A percentile compares a stretch with the other conserved stretches of the same genome.
phyloP scores from a whole-genome alignment of 345 rosid genomes.

The Cardiospermum halicacabum region DNA sequence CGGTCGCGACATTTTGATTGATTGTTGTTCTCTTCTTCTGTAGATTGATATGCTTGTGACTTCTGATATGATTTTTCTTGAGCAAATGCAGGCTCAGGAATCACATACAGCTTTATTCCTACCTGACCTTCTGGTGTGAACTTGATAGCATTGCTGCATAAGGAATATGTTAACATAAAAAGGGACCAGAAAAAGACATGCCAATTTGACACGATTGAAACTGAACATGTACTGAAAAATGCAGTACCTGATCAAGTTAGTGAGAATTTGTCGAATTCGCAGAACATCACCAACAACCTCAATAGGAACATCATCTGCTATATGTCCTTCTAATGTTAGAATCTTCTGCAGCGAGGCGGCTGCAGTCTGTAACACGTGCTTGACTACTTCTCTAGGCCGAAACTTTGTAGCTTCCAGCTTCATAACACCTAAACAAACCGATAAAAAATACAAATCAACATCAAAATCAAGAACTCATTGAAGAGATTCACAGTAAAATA shows the following conservation, averaged over 20 bases:
- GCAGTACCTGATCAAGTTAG: constrained; percentile 84
- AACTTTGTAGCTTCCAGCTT: constrained; percentile 93
- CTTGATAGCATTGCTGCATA: constrained; percentile 83
- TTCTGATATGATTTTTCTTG: constrained; percentile 34
- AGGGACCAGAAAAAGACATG: background rate
- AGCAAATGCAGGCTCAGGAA: constrained; percentile 56
- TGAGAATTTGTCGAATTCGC: constrained; percentile 90
- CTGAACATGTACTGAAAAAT: background rate
- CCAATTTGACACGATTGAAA: background rate
- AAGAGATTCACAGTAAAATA: background rate
- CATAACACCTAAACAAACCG: constrained; percentile 66
- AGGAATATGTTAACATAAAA: background rate
- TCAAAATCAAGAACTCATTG: background rate
- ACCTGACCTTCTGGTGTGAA: constrained; percentile 94
- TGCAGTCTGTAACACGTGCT: constrained; percentile 92
- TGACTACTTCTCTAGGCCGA: constrained; percentile 88
- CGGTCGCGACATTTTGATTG: constrained; percentile 26
- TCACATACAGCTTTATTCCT: constrained; percentile 68
- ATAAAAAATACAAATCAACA: background rate
- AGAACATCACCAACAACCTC: constrained; percentile 96
- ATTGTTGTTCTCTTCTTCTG: constrained; percentile 27
- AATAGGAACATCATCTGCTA: constrained; percentile 84
- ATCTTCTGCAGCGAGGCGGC: constrained; percentile 81
- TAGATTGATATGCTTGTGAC: constrained; percentile 24
- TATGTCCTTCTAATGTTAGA: constrained; percentile 75